Evolutionary conservation across 345 rosid genomes (phyloP).

Genomic region (Capsella bursapastoris): DNA sequence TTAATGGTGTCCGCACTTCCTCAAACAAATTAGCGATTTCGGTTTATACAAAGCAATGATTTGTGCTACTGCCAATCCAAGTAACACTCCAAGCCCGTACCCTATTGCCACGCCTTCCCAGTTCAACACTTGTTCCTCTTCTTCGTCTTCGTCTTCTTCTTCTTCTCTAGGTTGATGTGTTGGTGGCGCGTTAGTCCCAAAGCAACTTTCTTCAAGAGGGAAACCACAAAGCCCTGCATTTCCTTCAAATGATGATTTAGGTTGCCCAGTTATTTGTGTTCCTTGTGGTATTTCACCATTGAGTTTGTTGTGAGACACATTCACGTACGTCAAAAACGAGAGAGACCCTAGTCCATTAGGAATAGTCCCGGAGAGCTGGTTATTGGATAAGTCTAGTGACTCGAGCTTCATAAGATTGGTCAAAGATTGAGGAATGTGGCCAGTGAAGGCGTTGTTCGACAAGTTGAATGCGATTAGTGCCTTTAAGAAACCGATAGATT

Average conservation of each 20-base stretch:
- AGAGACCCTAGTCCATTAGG: neutral
- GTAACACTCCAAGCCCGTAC: neutral
- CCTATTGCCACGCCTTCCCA: neutral
- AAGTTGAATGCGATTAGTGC: neutral
- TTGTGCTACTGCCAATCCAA: neutral
- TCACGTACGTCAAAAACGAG: neutral
- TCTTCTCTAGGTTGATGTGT: neutral
- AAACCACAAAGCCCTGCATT: neutral
- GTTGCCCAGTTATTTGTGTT: neutral
- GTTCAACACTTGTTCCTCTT: neutral
- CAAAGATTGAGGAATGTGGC: neutral
- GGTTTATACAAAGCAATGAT: neutral
- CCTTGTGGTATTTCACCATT: neutral
- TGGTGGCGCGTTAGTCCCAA: neutral
- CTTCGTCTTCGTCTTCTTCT: neutral
- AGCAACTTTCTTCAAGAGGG: neutral
- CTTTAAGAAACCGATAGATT: neutral
- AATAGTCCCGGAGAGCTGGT: neutral
- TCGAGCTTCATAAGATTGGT: neutral
- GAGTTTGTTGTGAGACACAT: neutral
- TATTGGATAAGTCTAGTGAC: neutral
- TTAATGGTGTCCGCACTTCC: neutral
- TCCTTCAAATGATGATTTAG: neutral
- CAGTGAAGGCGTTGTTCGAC: neutral
- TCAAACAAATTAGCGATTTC: neutral